phyloP scores from a whole-genome alignment of 192 early-diverging fungal genomes.

The Coemansia sp. region DNA sequence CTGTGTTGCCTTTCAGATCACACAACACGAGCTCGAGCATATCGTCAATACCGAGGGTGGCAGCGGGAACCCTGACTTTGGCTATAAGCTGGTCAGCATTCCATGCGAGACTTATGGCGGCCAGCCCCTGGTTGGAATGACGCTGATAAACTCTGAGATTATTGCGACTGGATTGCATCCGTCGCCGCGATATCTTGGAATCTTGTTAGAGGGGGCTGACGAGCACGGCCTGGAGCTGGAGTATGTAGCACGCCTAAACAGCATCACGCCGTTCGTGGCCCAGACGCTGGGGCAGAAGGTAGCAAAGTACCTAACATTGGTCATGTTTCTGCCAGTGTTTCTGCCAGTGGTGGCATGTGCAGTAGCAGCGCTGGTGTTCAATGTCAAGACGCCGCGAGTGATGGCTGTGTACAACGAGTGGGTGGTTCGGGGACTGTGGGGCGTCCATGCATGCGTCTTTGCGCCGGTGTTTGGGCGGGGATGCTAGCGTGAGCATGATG shows the following conservation, averaged over 20 bases:
- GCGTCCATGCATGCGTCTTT: slow-evolving; percentile 32
- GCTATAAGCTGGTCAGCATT: slow-evolving; percentile 37
- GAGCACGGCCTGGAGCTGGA: slow-evolving; percentile 36
- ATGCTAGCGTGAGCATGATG: slow-evolving; percentile 8
- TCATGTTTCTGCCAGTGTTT: slow-evolving; percentile 18
- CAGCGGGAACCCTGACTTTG: slow-evolving; percentile 46
- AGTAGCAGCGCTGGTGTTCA: slow-evolving; percentile 21
- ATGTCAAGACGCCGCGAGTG: slow-evolving; percentile 25
- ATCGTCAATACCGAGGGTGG: slow-evolving; percentile 53
- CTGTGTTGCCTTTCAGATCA: slow-evolving; percentile 46
- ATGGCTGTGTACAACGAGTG: slow-evolving; percentile 24
- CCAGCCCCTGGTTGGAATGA: slow-evolving; percentile 17
- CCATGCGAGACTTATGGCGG: slow-evolving; percentile 35
- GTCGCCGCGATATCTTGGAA: slow-evolving; percentile 41
- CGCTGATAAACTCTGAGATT: slow-evolving; percentile 22
- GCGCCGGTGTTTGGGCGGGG: slow-evolving; percentile 42
- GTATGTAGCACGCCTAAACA: slow-evolving; percentile 34
- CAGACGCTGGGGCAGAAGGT: slow-evolving; percentile 27
- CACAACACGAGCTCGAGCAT: slow-evolving; percentile 35
- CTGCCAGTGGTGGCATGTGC: slow-evolving; percentile 17
- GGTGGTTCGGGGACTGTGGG: slow-evolving; percentile 22
- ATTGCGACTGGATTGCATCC: slow-evolving; percentile 21
- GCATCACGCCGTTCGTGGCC: slow-evolving; percentile 27
- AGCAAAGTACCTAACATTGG: slow-evolving; percentile 25
- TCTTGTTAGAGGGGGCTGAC: slow-evolving; percentile 38